phyloP scores from a whole-genome alignment of 176 grass and related monocot genomes.

The Themeda triandra region DNA sequence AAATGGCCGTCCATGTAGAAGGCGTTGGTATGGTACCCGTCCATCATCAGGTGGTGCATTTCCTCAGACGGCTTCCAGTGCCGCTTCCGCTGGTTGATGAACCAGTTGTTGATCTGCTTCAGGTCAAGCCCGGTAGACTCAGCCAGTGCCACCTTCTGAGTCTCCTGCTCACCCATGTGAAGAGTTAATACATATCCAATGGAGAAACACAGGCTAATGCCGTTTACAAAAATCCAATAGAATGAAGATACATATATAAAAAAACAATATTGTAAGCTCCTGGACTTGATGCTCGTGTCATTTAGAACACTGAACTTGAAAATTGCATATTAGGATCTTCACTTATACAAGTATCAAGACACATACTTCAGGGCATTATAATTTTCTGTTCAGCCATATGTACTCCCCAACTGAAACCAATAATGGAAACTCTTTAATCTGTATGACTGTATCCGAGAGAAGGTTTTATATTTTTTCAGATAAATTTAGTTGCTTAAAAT shows the following conservation, averaged over 20 bases:
- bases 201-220: not conserved
- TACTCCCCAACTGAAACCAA: not conserved
- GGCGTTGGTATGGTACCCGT: conserved; percentile 59
- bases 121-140: conserved; percentile 81
- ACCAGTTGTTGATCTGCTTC: conserved; percentile 99
- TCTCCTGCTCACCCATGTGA: conserved; percentile 47
- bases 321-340: not conserved
- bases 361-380: not conserved
- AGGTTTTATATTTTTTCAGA: not conserved
- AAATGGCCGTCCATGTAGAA: conserved; percentile 92
- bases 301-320: not conserved
- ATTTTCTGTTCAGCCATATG: not conserved
- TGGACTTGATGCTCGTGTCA: not conserved
- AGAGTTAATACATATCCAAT: not conserved
- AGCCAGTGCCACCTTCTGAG: conserved; percentile 72
- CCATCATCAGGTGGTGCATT: conserved; percentile 95
- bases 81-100: conserved; percentile 97
- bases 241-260: not conserved
- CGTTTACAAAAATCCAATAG: not conserved
- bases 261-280: not conserved
- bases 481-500: not conserved
- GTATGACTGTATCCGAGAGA: not conserved
- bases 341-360: not conserved
- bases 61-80: conserved; percentile 95
- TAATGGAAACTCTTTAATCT: not conserved